Evolutionary conservation across 345 rosid genomes (phyloP), one percentile per base, ranked within the genome.

Genomic region (Gynandropsis gynandra): DNA sequence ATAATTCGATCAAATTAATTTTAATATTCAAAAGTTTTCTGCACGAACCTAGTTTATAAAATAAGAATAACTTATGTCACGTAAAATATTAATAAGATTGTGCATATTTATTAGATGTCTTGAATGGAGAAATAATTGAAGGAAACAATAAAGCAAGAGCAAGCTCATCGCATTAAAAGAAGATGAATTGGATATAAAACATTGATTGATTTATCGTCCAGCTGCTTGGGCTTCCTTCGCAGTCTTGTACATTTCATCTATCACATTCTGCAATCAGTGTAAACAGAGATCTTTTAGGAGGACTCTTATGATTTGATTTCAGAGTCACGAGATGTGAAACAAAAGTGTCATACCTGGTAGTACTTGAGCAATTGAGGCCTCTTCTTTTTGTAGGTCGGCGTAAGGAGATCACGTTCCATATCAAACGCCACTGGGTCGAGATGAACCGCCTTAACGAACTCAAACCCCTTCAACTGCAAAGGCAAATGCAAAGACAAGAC

Each of bases 311-410:
- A n/a, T 10, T 32, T 7, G 36, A 39, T 18, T 39, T 7, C 18
- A 40, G 14, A n/a, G n/a, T n/a, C n/a, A 24, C 2, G 29, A 24
- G 4, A 24, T 2, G 29, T 5, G 29, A 13, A 45, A 21, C 10
- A 10, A 5, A 45, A 14, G 1, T 19, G 10, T n/a, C 36, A 17
- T 67, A 83, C 93, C 96, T 81, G 80, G 57, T 83, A 87, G 70
- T 73, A 63, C 73, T 87, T 77, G 57, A 74, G 83, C 65, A 87
- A 65, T 31, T 87, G 96, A 9, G 93, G 93, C 62, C 96, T 74
- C 76, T 81, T 87, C 74, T 79, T 87, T 82, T 87, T 87, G 55
- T 54, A 87, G n/a, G 96, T 87, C 1, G 96, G 96, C 16, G 96
- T 83, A 20, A 83, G 86, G 37, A 87, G 81, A 40, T 83, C 87